Base-by-base conservation (phyloP, 768 basidiomycete genomes). In the Kwoniella mangroviensis region DNA sequence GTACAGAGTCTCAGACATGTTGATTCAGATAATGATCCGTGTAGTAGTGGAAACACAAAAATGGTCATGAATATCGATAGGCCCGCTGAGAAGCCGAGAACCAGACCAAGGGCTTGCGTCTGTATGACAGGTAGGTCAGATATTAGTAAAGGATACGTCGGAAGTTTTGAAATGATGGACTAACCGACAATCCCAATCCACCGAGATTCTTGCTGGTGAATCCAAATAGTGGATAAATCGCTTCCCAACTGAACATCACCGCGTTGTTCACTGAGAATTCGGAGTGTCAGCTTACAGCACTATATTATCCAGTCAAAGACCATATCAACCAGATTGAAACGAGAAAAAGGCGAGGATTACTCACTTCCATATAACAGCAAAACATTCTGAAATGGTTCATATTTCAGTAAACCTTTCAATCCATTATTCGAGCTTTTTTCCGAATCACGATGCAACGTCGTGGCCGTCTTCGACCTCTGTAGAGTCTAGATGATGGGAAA, bases 31-130 rank as follows among this genome's bases (percentile, higher is more conserved):
- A 76, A 65, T 3, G 49, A 28, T 0, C 68, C 34, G 52, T 79
- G 77, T 1, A 76, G 17, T n/a, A 70, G 24, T 1, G 77, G 77
- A 53, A 76, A 79, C 3, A 79, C 51, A 19, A 73, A 65, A 2
- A 73, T 59, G 19, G 75, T 76, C 77, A 79, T 79, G 21, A 71
- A 26, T 61, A 79, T 79, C 1, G 75, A 76, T 5, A 75, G 63
- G 5, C 72, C 62, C 4, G 77, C 77, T 5, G 73, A 73, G 7
- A 75, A 40, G 6, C 71, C 77, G 17, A 79, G 68, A 0, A 79
- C 72, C 2, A 76, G 41, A 2, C 77, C 77, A 13, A 78, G 70
- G 5, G 61, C 62, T 28, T 72, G 68, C 5, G 76, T 75, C 76
- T 75, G 56, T 9, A 11, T 17, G 13, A 4, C 10, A 41, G 0